Evolutionary conservation across 2,329 filamentous ascomycete species (phyloP).

Genomic region (Colletotrichum abscissum): DNA sequence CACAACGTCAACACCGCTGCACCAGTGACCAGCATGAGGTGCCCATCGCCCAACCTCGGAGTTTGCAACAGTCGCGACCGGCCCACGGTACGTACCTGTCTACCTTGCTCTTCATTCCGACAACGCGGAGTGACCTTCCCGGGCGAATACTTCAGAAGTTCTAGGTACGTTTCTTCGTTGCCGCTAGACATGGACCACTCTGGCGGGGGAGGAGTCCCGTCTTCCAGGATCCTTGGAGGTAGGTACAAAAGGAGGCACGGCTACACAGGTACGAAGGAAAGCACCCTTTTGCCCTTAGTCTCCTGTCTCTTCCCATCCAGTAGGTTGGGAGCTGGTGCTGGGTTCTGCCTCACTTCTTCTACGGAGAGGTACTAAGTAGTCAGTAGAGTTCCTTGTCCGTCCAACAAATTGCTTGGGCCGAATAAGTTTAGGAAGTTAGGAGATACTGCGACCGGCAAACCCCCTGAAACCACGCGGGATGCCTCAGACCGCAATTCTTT

Average conservation of each 20-base stretch:
- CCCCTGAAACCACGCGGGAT: constrained; percentile 25
- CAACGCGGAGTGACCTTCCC: background rate
- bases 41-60: constrained; percentile 2
- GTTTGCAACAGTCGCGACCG: constrained; percentile 2
- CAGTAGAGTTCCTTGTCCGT: background rate
- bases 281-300: background rate
- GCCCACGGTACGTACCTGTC: background rate
- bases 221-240: background rate
- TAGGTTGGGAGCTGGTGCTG: too few relatives aligned
- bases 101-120: background rate
- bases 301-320: background rate
- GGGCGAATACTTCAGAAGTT: too few relatives aligned
- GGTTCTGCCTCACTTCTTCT: background rate
- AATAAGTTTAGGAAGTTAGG: constrained; percentile 14
- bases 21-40: too few relatives aligned
- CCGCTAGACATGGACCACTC: constrained; percentile 4
- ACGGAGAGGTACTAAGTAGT: too few relatives aligned
- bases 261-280: background rate
- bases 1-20: constrained; percentile 11
- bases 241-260: background rate
- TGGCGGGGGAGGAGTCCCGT: constrained; percentile 23
- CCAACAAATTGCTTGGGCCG: background rate
- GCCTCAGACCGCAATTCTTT: constrained; percentile 36
- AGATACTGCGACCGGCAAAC: constrained; percentile 20
- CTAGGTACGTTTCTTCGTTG: constrained; percentile 8